phyloP scores from a whole-genome alignment of 2,329 filamentous ascomycete genomes.

The Cladosporium austrohemisphaericum region DNA sequence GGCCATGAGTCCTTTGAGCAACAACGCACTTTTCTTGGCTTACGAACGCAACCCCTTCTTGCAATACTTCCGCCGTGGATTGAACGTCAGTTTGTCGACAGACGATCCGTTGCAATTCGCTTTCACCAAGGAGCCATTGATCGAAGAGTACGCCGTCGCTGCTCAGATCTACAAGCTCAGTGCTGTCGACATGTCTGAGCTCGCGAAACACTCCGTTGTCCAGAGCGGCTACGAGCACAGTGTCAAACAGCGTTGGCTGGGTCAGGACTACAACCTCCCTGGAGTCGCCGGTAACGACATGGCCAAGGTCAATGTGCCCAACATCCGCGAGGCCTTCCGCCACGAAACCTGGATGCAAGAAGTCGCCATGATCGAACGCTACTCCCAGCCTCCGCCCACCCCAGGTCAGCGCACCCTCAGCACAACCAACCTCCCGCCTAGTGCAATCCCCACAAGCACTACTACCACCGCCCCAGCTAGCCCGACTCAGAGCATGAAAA shows the following conservation, averaged over 20 bases:
- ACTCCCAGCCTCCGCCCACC: conserved; percentile 31
- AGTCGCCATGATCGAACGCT: conserved; percentile 62
- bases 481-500: conserved; percentile 40
- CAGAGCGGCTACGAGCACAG: conserved; percentile 90
- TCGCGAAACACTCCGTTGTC: conserved; percentile 91
- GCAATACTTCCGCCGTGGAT: conserved; percentile 87
- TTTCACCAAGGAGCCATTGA: conserved; percentile 95
- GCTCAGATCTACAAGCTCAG: conserved; percentile 98
- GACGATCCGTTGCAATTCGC: conserved; percentile 97
- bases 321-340: conserved; percentile 84
- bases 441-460: conserved; percentile 17
- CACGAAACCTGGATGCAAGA: conserved; percentile 84
- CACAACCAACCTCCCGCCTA: conserved; percentile 29
- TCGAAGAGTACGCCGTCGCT: conserved; percentile 96
- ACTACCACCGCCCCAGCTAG: conserved; percentile 25
- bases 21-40: conserved; percentile 92
- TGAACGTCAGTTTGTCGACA: conserved; percentile 94
- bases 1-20: conserved; percentile 98
- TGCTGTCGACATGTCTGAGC: conserved; percentile 96
- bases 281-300: conserved; percentile 86
- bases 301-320: conserved; percentile 93
- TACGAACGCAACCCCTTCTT: conserved; percentile 97
- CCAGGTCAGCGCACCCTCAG: conserved; percentile 20
- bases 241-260: conserved; percentile 90
- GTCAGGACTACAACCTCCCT: conserved; percentile 69